Evolutionary conservation across 2,329 filamentous ascomycete genomes (phyloP), one percentile per base, ranked within the genome.

Genomic region (Epicoccum sorghinum): DNA sequence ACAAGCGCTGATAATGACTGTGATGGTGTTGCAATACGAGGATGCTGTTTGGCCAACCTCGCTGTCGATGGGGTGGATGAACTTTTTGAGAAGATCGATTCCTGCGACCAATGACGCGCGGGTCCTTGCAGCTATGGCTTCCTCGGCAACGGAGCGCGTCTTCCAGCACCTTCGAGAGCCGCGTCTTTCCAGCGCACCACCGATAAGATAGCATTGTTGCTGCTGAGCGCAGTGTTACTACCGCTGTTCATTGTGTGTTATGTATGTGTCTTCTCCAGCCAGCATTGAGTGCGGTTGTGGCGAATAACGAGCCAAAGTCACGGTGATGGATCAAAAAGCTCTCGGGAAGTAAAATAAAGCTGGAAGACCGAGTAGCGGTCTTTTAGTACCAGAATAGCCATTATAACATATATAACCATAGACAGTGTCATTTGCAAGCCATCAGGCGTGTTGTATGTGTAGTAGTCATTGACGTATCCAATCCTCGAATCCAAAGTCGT

Each of bases 101-200:
- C 38, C 25, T 33, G 40, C 45, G 33, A 38, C 58, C 52, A 66
- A 68, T 47, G 52, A 55, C 57, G 53, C 51, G 60, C 59, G 35
- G 9, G 53, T 61, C 58, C 57, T 40, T 46, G 35, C 32, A 33
- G 32, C 32, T 13, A 9, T 33, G 50, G 55, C 54, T 18, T 18
- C 57, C 59, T 61, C 58, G 62, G 57, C 55, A 55, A 44, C 49
- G 47, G 54, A 48, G 60, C 59, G 59, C 55, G 43, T 52, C 47
- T 67, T 69, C 65, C 65, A 58, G 64, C 49, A 66, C 52, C 52
- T 68, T 68, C 66, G 53, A 57, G 47, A 55, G 43, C 29, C 36
- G 38, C 35, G 49, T 29, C 23, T 22, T 39, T 22, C 33, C 33
- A 42, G 48, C 49, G 43, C 44, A 47, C 38, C 27, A 33, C 9